These are phyloP conservation scores for Skeletonema tropicum DNA, from an alignment of 108 stramenopile genomes.

Conservation along the genomic window DNA sequence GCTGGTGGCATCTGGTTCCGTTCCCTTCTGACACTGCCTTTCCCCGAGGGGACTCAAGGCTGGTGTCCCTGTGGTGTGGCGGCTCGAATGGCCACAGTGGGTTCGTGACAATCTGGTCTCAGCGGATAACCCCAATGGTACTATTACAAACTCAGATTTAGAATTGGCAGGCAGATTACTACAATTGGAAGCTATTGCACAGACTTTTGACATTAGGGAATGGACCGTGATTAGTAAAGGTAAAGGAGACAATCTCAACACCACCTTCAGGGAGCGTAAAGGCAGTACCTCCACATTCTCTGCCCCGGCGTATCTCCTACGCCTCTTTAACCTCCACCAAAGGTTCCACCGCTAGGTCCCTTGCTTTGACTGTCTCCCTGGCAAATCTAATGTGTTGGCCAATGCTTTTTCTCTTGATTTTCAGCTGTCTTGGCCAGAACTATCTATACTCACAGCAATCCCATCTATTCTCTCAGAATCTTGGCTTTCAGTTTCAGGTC, in stretches of 20 bases:
- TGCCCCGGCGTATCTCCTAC: constrained; percentile 19
- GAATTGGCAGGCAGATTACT: constrained; percentile 46
- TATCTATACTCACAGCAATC: background rate
- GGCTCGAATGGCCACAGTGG: constrained; percentile 17
- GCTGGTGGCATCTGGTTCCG: constrained; percentile 48
- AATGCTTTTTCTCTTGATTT: constrained; percentile 29
- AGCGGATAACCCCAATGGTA: constrained; percentile 26
- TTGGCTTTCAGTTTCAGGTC: constrained; percentile 14
- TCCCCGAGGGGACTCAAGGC: background rate
- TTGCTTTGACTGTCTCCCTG: constrained; percentile 7
- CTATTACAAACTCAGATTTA: constrained; percentile 44
- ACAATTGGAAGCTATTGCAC: constrained; percentile 49
- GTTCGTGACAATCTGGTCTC: constrained; percentile 13
- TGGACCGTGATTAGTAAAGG: constrained; percentile 22
- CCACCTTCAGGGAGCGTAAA: constrained; percentile 43
- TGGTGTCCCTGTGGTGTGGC: constrained; percentile 46
- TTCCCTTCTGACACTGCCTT: constrained; percentile 20
- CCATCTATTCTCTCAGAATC: constrained; percentile 19
- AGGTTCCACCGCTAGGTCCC: constrained; percentile 18
- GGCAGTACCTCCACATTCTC: constrained; percentile 40
- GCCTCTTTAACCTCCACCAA: constrained; percentile 44
- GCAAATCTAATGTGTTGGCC: constrained; percentile 23
- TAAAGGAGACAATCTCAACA: constrained; percentile 59
- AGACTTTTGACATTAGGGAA: constrained; percentile 33
- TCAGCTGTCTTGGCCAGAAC: background rate